These are phyloP conservation scores for Hortiboletus campestris DNA, from an alignment of 768 basidiomycete genomes.

Conservation along the genomic window DNA sequence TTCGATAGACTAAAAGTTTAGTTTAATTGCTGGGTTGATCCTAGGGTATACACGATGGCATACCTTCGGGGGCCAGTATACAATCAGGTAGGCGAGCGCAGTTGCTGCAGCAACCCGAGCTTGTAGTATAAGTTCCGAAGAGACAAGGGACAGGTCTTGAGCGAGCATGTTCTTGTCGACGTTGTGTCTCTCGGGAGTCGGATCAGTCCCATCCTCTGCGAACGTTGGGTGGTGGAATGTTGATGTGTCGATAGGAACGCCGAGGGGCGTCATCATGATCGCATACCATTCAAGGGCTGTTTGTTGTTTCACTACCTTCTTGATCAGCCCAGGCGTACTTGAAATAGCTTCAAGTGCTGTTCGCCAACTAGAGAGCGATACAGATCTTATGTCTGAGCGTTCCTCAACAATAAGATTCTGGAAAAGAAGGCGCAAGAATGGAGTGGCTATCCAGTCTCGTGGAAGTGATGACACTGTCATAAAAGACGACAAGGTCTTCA, in stretches of 20 bases:
- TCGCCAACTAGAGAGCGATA: constrained; percentile 73
- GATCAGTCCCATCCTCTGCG: constrained; percentile 44
- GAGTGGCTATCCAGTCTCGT: constrained; percentile 74
- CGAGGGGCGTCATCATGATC: constrained; percentile 86
- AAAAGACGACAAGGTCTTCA: constrained; percentile 84
- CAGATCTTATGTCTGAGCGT: constrained; percentile 74
- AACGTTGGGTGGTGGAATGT: constrained; percentile 65
- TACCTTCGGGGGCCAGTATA: constrained; percentile 66
- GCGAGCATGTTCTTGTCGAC: constrained; percentile 95
- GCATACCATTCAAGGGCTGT: constrained; percentile 82
- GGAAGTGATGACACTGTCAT: constrained; percentile 74
- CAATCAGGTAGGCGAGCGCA: constrained; percentile 69
- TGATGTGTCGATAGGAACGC: constrained; percentile 66
- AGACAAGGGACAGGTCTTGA: constrained; percentile 84
- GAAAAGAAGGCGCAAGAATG: constrained; percentile 82
- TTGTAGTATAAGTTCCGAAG: constrained; percentile 71
- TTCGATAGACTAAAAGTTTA: constrained; percentile 43
- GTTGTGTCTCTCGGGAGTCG: constrained; percentile 70
- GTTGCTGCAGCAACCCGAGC: constrained; percentile 77
- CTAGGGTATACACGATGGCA: background rate
- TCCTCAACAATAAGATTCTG: constrained; percentile 95
- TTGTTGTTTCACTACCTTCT: constrained; percentile 53
- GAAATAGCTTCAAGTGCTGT: constrained; percentile 61
- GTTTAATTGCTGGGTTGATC: background rate
- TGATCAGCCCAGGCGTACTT: constrained; percentile 45